Conservation (phyloP, 164 flowering plant genomes). For the Aristolochia contorta region DNA sequence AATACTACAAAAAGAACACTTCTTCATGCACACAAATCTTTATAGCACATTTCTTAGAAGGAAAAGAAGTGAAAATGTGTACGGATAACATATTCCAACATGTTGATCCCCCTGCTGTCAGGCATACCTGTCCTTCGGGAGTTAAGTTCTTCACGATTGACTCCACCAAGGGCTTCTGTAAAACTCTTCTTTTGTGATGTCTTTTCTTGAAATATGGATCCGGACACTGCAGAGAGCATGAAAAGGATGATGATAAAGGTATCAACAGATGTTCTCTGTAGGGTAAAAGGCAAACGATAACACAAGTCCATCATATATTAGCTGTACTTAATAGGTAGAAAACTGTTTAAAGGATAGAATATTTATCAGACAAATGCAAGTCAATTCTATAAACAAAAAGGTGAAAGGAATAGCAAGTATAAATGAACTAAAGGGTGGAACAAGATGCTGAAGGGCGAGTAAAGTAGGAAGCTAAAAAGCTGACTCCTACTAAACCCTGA, state of each 20-base stretch:
- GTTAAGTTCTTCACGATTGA: conserved; percentile 46
- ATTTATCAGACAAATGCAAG: too few relatives aligned
- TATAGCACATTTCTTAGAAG: neutral
- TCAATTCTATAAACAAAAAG: too few relatives aligned
- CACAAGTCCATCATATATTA: too few relatives aligned
- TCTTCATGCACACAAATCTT: too few relatives aligned
- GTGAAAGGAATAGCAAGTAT: too few relatives aligned
- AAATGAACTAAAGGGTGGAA: too few relatives aligned
- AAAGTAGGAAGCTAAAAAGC: too few relatives aligned
- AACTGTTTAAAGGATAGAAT: too few relatives aligned
- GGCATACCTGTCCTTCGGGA: conserved; percentile 70
- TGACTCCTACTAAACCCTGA: too few relatives aligned
- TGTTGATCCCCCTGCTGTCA: neutral
- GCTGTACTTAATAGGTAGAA: too few relatives aligned
- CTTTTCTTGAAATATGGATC: conserved; percentile 95
- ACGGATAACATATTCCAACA: neutral
- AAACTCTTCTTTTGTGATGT: conserved; percentile 86
- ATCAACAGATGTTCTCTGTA: neutral
- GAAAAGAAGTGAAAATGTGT: neutral
- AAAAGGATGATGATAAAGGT: neutral
- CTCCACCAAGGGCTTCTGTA: conserved; percentile 75
- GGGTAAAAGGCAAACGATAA: neutral
- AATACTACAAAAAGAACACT: too few relatives aligned
- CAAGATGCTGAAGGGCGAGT: too few relatives aligned
- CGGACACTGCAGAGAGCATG: conserved; percentile 59